Evolutionary conservation across 2,329 filamentous ascomycete genomes (phyloP).

Genomic region (Apiospora pterosperma): DNA sequence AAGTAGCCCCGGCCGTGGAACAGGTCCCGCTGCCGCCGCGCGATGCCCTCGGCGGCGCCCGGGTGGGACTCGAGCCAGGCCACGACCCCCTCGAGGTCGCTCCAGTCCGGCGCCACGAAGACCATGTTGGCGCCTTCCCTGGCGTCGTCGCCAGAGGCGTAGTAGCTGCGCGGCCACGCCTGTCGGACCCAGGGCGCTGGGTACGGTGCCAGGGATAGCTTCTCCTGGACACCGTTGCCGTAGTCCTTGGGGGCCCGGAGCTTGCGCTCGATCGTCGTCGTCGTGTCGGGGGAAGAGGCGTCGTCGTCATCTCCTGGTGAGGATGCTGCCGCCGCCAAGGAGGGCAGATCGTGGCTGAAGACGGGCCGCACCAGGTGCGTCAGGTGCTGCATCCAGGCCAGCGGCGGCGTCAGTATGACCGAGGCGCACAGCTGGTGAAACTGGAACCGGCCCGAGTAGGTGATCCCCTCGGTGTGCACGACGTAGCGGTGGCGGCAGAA

Average conservation of each 20-base stretch:
- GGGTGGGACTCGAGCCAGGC: slow-evolving; percentile 42
- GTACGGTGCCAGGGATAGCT: slow-evolving; percentile 15
- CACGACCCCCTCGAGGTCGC: slow-evolving; percentile 44
- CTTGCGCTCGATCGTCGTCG: neutral
- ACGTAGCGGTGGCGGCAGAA: slow-evolving; percentile 51
- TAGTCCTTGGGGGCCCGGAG: neutral
- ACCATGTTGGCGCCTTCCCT: slow-evolving; percentile 36
- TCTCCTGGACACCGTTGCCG: slow-evolving; percentile 3
- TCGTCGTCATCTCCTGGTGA: neutral
- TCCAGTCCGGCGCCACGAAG: slow-evolving; percentile 24
- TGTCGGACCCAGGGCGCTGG: slow-evolving; percentile 23
- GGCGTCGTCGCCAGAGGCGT: neutral
- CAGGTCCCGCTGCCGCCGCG: slow-evolving; percentile 40
- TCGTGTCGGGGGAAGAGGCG: neutral
- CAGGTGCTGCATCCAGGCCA: slow-evolving; percentile 47
- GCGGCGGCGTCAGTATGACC: slow-evolving; percentile 44
- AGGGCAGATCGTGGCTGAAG: slow-evolving; percentile 32
- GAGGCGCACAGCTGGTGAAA: slow-evolving; percentile 48
- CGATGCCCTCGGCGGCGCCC: slow-evolving; percentile 42
- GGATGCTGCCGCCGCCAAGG: slow-evolving; percentile 5
- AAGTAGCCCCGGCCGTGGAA: slow-evolving; percentile 43
- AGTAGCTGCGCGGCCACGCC: slow-evolving; percentile 37
- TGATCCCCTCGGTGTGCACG: slow-evolving; percentile 51
- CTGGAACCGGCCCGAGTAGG: slow-evolving; percentile 49
- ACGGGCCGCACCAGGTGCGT: slow-evolving; percentile 43